A percentile compares a stretch with the other conserved stretches of the same genome.
Conservation (phyloP, 179 eudicot species). For the Beta corolliflora region DNA sequence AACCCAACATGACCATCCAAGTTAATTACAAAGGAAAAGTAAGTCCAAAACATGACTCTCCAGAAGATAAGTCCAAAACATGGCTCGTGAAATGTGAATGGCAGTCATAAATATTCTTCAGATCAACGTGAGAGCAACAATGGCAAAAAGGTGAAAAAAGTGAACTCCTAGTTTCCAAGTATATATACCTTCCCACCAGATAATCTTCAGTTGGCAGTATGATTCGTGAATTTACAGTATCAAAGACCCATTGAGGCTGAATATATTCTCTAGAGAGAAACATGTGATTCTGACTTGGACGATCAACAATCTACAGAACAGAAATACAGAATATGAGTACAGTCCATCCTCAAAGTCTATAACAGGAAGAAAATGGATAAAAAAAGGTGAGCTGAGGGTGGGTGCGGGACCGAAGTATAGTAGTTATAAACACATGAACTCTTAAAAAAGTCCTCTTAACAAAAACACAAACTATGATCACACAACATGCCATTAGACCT, state of each 20-base stretch:
- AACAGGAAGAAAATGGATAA: not conserved
- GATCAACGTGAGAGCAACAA: not conserved
- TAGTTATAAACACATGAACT: not conserved
- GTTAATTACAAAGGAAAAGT: not conserved
- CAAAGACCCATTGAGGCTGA: conserved; percentile 96
- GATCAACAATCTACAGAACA: conserved; percentile 75
- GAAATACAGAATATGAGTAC: not conserved
- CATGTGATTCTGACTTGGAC: conserved; percentile 73
- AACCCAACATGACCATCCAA: not conserved
- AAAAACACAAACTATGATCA: not conserved
- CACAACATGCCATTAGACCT: not conserved
- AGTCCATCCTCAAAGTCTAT: not conserved
- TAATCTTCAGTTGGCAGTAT: conserved; percentile 84
- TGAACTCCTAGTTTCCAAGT: not conserved
- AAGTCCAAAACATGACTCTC: not conserved
- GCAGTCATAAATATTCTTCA: not conserved
- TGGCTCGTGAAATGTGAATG: not conserved
- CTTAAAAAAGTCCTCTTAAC: not conserved
- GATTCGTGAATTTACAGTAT: conserved; percentile 80
- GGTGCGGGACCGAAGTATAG: not conserved
- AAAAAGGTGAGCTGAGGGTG: not conserved
- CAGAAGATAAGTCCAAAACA: not conserved
- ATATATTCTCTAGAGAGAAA: conserved; percentile 82
- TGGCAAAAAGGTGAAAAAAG: not conserved
- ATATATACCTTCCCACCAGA: conserved; percentile 81